Evolutionary conservation across 192 early-diverging fungal species (phyloP), one percentile per base, ranked within the genome.

Genomic region (Rhizophagus clarus): DNA sequence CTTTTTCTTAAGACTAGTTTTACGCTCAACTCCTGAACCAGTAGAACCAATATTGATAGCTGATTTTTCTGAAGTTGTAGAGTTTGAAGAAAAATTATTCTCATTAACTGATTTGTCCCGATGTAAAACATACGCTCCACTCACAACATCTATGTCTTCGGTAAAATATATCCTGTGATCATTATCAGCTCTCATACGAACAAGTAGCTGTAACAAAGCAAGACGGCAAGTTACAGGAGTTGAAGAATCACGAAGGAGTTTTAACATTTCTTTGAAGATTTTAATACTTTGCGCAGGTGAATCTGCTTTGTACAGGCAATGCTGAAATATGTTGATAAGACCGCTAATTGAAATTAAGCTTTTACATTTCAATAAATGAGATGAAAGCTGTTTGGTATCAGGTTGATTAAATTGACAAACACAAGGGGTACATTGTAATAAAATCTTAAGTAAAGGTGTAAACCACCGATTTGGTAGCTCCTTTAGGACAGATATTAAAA

Each of bases 91-190:
- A 3, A 3, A 37, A 31, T 28, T 61, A 26, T 63, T n/a, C 14
- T 64, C 76, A 3, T 12, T 17, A 0, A 45, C 3, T 17, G 26
- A 24, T 34, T 20, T 37, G 31, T 77, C 37, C 24, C 76, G 61
- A 77, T 77, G 76, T 24, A 77, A 77, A 29, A 67, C 29, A 66
- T 62, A 32, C 4, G 74, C 74, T 7, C 74, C 74, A 37, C 28
- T 75, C 32, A 66, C 62, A 24, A 24, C 22, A 29, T 31, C 77
- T 8, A 79, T 22, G 45, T 67, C 32, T 1, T 69, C 42, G 1
- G 69, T 28, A 61, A 87, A 81, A 68, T 84, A 90, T 20, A 90
- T 83, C 17, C 87, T 78, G 72, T 91, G 88, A 45, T 91, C 88
- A 66, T 85, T 76, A 79, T 86, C 81, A 75, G 86, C 87, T 28